Conservation (phyloP, 306 rosid genomes). For the Clitoria ternatea region DNA sequence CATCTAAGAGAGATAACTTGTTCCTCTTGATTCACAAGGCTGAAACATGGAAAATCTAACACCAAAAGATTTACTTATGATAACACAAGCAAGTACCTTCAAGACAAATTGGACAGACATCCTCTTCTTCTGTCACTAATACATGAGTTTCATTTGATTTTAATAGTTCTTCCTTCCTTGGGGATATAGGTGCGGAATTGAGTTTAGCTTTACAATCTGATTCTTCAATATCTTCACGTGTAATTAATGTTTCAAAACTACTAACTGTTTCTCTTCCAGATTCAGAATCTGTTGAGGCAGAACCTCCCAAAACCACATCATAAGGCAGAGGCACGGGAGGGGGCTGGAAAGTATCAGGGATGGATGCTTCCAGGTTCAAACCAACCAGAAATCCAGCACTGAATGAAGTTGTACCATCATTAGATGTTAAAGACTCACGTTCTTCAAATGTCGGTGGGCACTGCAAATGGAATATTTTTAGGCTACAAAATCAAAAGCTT, state of each 20-base stretch:
- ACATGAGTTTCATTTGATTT: conserved; percentile 31
- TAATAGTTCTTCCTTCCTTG: conserved; percentile 37
- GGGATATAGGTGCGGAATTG: conserved; percentile 35
- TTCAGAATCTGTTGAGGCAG: conserved; percentile 44
- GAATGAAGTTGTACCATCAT: conserved; percentile 29
- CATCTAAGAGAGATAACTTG: background rate
- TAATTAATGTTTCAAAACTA: conserved; percentile 44
- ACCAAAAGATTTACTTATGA: background rate
- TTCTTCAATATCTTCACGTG: conserved; percentile 45
- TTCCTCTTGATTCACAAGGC: background rate
- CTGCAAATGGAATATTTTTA: conserved; percentile 36
- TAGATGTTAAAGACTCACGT: conserved; percentile 43
- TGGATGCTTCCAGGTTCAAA: conserved; percentile 45
- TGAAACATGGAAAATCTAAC: background rate
- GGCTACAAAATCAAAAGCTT: conserved; percentile 1
- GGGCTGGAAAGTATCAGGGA: conserved; percentile 61
- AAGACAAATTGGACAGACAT: conserved; percentile 78
- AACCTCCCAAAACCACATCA: conserved; percentile 48
- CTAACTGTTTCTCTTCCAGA: conserved; percentile 44
- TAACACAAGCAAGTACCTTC: conserved; percentile 45
- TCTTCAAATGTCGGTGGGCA: conserved; percentile 59
- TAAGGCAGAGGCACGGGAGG: conserved; percentile 75
- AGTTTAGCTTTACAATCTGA: conserved; percentile 44
- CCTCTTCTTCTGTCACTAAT: conserved; percentile 51
- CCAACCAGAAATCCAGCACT: conserved; percentile 42